Percentiles rank a stretch among this genome's conserved stretches.
These are phyloP conservation scores for Dictyophora rubrovolvata DNA, from an alignment of 768 basidiomycete species.

Conservation along the genomic window DNA sequence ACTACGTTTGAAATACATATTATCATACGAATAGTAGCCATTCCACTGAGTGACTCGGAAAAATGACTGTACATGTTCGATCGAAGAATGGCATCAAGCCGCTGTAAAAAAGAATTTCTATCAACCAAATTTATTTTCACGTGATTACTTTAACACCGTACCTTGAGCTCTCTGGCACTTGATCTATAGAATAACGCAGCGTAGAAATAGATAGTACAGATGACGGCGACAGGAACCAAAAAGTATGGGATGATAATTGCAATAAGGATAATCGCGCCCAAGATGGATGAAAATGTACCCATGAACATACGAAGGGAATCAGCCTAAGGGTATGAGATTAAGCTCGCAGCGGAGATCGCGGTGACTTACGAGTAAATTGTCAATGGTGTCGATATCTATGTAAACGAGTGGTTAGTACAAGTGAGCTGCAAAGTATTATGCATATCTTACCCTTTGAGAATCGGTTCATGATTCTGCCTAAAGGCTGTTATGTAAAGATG, in stretches of 20 bases:
- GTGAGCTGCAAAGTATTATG: background rate
- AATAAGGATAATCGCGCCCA: slow-evolving; percentile 72
- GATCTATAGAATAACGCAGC: slow-evolving; percentile 76
- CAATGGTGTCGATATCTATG: slow-evolving; percentile 68
- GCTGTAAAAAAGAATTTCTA: background rate
- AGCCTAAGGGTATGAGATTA: slow-evolving; percentile 9
- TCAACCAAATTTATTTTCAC: too few species aligned
- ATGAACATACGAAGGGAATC: slow-evolving; percentile 70
- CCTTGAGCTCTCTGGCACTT: slow-evolving; percentile 82
- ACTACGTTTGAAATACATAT: background rate
- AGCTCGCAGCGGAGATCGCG: slow-evolving; percentile 8
- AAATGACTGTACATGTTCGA: slow-evolving; percentile 87
- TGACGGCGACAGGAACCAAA: slow-evolving; percentile 57
- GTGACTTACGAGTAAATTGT: slow-evolving; percentile 55
- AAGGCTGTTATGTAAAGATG: slow-evolving; percentile 34
- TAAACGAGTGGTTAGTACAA: slow-evolving; percentile 7
- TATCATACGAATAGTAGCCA: slow-evolving; percentile 61
- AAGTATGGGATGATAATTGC: slow-evolving; percentile 77
- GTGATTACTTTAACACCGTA: slow-evolving; percentile 14
- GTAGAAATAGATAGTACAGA: slow-evolving; percentile 53
- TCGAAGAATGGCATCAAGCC: slow-evolving; percentile 68
- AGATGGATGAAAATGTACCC: slow-evolving; percentile 49
- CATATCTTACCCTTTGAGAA: slow-evolving; percentile 61
- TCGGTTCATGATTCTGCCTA: slow-evolving; percentile 84
- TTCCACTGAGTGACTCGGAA: slow-evolving; percentile 79